Conservation (phyloP, 2,329 filamentous ascomycete species). For the Colletotrichum sp. region DNA sequence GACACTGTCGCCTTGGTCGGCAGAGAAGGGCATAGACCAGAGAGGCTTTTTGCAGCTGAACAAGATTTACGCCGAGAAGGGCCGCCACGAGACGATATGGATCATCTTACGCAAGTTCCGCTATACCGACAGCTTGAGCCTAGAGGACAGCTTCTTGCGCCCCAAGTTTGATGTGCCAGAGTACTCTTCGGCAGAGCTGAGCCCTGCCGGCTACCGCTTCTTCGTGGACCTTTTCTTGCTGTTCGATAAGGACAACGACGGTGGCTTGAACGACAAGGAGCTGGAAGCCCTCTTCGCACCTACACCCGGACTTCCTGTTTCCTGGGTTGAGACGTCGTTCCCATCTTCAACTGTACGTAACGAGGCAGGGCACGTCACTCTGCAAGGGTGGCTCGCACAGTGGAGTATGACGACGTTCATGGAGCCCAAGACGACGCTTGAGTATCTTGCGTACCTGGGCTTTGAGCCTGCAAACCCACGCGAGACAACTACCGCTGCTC, state of each 20-base stretch:
- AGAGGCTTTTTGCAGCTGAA: constrained; percentile 89
- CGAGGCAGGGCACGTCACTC: constrained; percentile 91
- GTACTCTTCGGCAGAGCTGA: constrained; percentile 90
- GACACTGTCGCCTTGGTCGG: constrained; percentile 64
- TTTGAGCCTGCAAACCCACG: constrained; percentile 84
- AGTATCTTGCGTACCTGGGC: constrained; percentile 94
- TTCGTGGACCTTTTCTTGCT: constrained; percentile 96
- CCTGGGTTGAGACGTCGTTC: constrained; percentile 89
- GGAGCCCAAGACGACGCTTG: constrained; percentile 91
- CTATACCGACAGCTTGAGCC: constrained; percentile 92
- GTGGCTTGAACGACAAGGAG: constrained; percentile 86
- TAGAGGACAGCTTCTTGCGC: constrained; percentile 89
- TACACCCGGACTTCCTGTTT: constrained; percentile 85
- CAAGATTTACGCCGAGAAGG: constrained; percentile 96
- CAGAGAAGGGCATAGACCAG: constrained; percentile 77
- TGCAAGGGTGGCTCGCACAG: constrained; percentile 97
- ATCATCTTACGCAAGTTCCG: constrained; percentile 94
- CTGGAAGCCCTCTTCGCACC: constrained; percentile 88
- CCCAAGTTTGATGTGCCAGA: constrained; percentile 95
- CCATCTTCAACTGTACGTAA: constrained; percentile 94
- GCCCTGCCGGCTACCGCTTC: constrained; percentile 93
- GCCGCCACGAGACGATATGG: constrained; percentile 98
- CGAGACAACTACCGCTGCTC: constrained; percentile 78
- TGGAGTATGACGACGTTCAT: constrained; percentile 99
- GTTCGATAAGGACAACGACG: constrained; percentile 97